A percentile compares a stretch with the other conserved stretches of the same genome.
These are phyloP conservation scores for Geotrichum carabidarum DNA, from an alignment of 1,139 yeast species.

Conservation along the genomic window DNA sequence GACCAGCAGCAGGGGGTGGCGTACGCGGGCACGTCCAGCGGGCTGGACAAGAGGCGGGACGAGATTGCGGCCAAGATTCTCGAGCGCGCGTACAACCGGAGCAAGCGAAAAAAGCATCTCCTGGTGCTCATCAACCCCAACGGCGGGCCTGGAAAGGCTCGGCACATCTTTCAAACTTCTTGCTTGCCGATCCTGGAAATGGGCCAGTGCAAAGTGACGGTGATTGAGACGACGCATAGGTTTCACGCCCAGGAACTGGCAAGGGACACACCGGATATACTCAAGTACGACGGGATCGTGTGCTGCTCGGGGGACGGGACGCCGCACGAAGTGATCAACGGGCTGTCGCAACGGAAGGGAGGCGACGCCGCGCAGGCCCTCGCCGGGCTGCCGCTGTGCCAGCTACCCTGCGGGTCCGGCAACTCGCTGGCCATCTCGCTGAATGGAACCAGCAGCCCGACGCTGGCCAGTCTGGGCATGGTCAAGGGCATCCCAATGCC, in stretches of 20 bases:
- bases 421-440: conserved; percentile 84
- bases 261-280: conserved; percentile 38
- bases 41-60: neutral
- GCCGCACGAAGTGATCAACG: conserved; percentile 91
- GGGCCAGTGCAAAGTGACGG: conserved; percentile 56
- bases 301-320: conserved; percentile 97
- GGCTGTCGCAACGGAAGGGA: conserved; percentile 50
- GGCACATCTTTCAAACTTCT: conserved; percentile 48
- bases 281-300: conserved; percentile 67
- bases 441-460: conserved; percentile 65
- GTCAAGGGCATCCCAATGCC: conserved; percentile 63
- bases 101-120: conserved; percentile 42
- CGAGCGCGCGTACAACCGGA: neutral
- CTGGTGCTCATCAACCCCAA: conserved; percentile 77
- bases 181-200: conserved; percentile 69
- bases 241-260: conserved; percentile 77
- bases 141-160: conserved; percentile 84
- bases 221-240: conserved; percentile 56
- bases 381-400: conserved; percentile 63
- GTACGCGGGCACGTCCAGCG: no score
- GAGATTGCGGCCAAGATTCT: conserved; percentile 1
- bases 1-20: no score
- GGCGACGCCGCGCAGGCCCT: conserved; percentile 63
- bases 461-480: conserved; percentile 62
- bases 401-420: conserved; percentile 93